These are phyloP conservation scores for Fusarium buharicum DNA, from an alignment of 2,329 filamentous ascomycete genomes.

Conservation along the genomic window DNA sequence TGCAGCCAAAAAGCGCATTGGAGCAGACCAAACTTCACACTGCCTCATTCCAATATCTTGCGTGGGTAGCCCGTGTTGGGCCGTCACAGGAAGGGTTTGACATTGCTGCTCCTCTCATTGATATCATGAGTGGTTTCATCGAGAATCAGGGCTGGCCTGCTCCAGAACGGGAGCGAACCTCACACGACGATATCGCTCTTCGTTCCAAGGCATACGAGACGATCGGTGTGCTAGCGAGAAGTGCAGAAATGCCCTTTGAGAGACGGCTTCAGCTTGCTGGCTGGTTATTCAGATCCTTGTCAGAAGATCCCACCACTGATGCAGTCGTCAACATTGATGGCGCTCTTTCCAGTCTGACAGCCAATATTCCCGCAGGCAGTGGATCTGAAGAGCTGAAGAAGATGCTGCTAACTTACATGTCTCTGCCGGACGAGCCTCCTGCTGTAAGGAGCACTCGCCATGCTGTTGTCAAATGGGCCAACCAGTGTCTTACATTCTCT, in stretches of 20 bases:
- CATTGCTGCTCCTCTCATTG: slow-evolving; percentile 75
- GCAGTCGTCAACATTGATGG: slow-evolving; percentile 91
- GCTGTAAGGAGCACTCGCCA: slow-evolving; percentile 80
- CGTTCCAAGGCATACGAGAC: slow-evolving; percentile 89
- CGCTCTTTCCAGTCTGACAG: slow-evolving; percentile 78
- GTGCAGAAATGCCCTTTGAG: slow-evolving; percentile 65
- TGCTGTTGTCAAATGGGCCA: slow-evolving; percentile 87
- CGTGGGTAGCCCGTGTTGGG: slow-evolving; percentile 84
- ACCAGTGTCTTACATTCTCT: slow-evolving; percentile 82
- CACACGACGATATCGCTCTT: slow-evolving; percentile 71
- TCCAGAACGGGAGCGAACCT: slow-evolving; percentile 67
- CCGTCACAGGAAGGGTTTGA: slow-evolving; percentile 66
- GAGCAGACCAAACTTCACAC: slow-evolving; percentile 83
- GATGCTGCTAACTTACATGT: slow-evolving; percentile 77
- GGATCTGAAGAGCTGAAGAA: slow-evolving; percentile 52
- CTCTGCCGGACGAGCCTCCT: slow-evolving; percentile 58
- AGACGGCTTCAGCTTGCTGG: slow-evolving; percentile 66
- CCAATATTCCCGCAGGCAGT: slow-evolving; percentile 54
- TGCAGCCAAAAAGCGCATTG: slow-evolving; percentile 64
- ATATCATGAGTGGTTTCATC: slow-evolving; percentile 77
- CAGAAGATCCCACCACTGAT: slow-evolving; percentile 78
- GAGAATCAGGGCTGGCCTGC: slow-evolving; percentile 85
- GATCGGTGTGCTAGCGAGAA: slow-evolving; percentile 81
- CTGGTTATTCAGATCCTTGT: slow-evolving; percentile 87
- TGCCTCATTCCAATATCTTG: slow-evolving; percentile 85